Conservation (phyloP, 768 basidiomycete genomes). For the Collybia sordida region DNA sequence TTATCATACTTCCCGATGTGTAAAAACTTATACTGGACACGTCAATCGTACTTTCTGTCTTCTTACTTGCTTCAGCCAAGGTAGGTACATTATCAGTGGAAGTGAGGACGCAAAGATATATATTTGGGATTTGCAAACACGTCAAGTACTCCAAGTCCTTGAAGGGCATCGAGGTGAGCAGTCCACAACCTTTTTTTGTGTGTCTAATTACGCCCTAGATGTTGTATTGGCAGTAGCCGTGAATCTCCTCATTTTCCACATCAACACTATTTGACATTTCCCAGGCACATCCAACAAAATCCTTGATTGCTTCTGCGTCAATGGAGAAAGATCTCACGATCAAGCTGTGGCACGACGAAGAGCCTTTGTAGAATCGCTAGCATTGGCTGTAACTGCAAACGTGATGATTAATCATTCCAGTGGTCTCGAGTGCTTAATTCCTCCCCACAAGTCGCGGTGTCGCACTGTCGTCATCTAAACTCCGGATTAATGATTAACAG, state of each 20-base stretch:
- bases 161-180: conserved; percentile 77
- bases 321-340: conserved; percentile 89
- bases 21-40: conserved; percentile 92
- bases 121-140: conserved; percentile 86
- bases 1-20: conserved; percentile 84
- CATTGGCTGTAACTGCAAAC: too few species aligned
- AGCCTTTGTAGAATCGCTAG: not conserved
- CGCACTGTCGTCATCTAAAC: conserved; percentile 36
- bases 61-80: conserved; percentile 61
- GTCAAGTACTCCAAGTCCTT: conserved; percentile 70
- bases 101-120: conserved; percentile 89
- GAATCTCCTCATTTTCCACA: conserved; percentile 22
- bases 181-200: conserved; percentile 1
- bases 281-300: conserved; percentile 74
- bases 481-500: conserved; percentile 31
- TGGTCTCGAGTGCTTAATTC: too few species aligned
- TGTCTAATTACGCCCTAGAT: conserved; percentile 28
- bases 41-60: conserved; percentile 84
- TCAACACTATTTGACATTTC: conserved; percentile 9
- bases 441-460: conserved; percentile 1
- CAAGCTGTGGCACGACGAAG: conserved; percentile 71
- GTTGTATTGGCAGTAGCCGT: conserved; percentile 81
- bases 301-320: conserved; percentile 83
- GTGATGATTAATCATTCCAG: too few species aligned
- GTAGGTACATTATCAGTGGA: conserved; percentile 80